phyloP scores from a whole-genome alignment of 352 stramenopile species.

The Pythium brachiatum region DNA sequence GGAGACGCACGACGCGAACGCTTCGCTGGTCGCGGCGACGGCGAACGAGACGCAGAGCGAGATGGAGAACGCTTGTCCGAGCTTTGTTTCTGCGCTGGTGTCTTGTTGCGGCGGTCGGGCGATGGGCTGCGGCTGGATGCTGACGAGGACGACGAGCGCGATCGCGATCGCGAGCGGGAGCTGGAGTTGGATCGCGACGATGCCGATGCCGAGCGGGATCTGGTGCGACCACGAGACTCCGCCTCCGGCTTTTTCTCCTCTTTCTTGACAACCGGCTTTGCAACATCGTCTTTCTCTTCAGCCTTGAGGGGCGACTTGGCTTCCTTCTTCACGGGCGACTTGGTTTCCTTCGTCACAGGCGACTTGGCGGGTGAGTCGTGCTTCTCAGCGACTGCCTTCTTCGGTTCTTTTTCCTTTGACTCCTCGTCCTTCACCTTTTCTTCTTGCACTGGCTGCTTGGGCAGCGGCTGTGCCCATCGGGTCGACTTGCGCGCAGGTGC shows the following conservation, averaged over 20 bases:
- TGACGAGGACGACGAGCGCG: conserved; percentile 34
- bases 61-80: conserved; percentile 1
- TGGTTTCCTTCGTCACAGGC: too few species aligned
- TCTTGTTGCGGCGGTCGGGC: conserved; percentile 3
- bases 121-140: conserved; percentile 23
- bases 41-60: conserved; percentile 6
- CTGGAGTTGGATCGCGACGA: conserved; percentile 17
- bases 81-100: background rate
- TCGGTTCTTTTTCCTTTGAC: background rate
- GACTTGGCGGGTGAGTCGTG: background rate
- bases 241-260: conserved; percentile 11
- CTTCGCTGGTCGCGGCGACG: conserved; percentile 21
- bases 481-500: conserved; percentile 21
- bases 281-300: too few species aligned
- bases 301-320: background rate
- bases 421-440: background rate
- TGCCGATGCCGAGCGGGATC: background rate
- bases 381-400: background rate
- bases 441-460: background rate
- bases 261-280: conserved; percentile 10
- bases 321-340: background rate
- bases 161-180: conserved; percentile 27
- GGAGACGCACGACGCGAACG: conserved; percentile 12
- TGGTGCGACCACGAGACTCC: conserved; percentile 9
- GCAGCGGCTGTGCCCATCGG: conserved; percentile 20